Conservation (phyloP, 169 alveolate species). For the Plasmodium sp. region DNA sequence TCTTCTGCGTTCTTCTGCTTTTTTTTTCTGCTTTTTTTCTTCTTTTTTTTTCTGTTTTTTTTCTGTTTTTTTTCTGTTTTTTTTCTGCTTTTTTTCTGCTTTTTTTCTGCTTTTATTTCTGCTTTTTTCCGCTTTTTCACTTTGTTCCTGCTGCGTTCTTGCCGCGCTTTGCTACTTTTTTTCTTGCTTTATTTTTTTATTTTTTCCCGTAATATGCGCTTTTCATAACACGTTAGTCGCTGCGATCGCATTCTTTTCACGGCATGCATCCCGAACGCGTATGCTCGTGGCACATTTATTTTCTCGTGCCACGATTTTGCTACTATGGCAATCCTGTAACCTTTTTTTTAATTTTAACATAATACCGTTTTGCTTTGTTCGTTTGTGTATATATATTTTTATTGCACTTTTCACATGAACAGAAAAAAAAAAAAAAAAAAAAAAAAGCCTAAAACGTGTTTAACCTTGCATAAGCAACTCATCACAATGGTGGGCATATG, state of each 20-base stretch:
- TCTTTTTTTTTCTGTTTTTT: neutral
- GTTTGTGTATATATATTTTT: neutral
- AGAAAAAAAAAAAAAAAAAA: constrained; percentile 1
- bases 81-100: neutral
- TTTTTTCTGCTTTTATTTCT: neutral
- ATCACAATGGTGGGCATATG: neutral
- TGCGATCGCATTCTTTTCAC: neutral
- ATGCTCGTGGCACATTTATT: neutral
- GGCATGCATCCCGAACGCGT: neutral
- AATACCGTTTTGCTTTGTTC: neutral
- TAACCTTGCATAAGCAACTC: neutral
- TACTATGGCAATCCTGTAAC: neutral
- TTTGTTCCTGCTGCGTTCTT: neutral
- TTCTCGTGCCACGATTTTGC: neutral
- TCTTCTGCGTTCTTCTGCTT: neutral
- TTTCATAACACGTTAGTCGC: neutral
- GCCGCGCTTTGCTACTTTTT: neutral
- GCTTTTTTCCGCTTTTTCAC: neutral
- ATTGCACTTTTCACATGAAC: neutral
- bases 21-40: neutral
- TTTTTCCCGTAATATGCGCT: neutral
- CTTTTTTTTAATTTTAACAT: neutral
- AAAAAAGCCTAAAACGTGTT: neutral
- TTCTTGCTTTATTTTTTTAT: neutral
- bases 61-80: neutral